A percentile compares a stretch with the other conserved stretches of the same genome.
Evolutionary conservation across 2,329 filamentous ascomycete species (phyloP).

Genomic region (Xylaria hypoxylon): DNA sequence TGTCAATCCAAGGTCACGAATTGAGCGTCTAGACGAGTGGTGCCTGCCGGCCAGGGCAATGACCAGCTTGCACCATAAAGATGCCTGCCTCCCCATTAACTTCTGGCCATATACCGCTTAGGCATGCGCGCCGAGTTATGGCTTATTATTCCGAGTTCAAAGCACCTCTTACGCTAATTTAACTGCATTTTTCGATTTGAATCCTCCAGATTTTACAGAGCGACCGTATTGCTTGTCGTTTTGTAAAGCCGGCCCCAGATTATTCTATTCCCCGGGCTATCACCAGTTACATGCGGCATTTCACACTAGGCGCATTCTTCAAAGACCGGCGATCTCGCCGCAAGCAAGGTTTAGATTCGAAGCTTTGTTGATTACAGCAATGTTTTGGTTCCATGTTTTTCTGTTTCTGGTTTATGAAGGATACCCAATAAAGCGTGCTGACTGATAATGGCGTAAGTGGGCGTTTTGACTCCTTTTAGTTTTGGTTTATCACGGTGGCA

Average conservation of each 20-base stretch:
- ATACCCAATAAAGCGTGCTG: conserved; percentile 34
- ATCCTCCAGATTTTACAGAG: neutral
- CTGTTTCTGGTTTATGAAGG: conserved; percentile 21
- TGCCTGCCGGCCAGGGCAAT: neutral
- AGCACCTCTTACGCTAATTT: no score
- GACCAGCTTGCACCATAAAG: neutral
- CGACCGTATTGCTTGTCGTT: neutral
- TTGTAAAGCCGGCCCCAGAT: neutral
- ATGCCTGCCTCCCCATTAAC: neutral
- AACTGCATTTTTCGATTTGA: neutral
- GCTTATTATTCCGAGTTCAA: neutral
- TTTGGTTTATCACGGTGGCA: neutral
- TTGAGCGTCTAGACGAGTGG: neutral
- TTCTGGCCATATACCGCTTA: neutral
- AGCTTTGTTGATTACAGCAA: neutral
- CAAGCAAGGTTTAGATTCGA: neutral
- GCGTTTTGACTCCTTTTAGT: conserved; percentile 26
- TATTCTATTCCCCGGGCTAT: neutral
- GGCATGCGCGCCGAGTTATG: neutral
- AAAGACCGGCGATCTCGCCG: neutral
- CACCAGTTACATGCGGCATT: neutral
- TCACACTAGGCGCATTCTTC: neutral
- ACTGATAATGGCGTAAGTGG: conserved; percentile 12
- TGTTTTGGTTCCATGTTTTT: conserved; percentile 1
- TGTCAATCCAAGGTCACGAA: neutral